Base-by-base conservation (phyloP, 352 stramenopile genomes). In the Phytophthora aleatoria region DNA sequence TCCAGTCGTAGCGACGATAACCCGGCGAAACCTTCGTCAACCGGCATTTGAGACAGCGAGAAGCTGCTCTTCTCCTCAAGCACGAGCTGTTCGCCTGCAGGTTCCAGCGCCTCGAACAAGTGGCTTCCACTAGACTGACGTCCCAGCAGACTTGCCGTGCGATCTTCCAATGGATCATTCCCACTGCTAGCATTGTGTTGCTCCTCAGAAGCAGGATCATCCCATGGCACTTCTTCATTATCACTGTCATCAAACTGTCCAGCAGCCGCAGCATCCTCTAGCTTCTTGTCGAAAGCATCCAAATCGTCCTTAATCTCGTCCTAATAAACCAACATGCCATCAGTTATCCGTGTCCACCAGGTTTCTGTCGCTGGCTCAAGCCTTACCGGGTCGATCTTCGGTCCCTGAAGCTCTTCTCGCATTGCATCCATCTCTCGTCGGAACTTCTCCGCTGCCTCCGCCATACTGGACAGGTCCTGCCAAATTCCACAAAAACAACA, bases 361-460 rank as follows among this genome's bases (percentile, higher is more conserved):
- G 39, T 47, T 45, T 16, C 26, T 48, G 26, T 12, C 38, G 2
- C 31, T 28, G 38, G 7, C 13, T 43, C 38, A 6, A 38, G 30
- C 30, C 63, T 56, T 70, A 87, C 78, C 65, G 72, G 47, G 11
- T 73, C 61, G n/a, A 64, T 41, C 30, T 74, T 70, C 1, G 67
- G 61, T 31, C 67, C 68, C 30, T 79, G 62, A 8, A 82, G 63
- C 42, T 86, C 71, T n/a, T 89, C 75, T 28, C 82, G 76, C 80
- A 92, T 89, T 1, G 82, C 82, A 60, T 96, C 81, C 87, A 96
- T 94, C 72, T 96, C 87, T 66, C 60, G 77, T 61, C 87, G 85
- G 65, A 96, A 96, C 39, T 86, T 84, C 67, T 94, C 87, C 1
- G 87, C 84, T 39, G 85, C 87, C 54, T 81, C 73, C 5, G 87